Evolutionary conservation across 768 basidiomycete genomes (phyloP).

Genomic region (Pleurotus citrinopileatus): DNA sequence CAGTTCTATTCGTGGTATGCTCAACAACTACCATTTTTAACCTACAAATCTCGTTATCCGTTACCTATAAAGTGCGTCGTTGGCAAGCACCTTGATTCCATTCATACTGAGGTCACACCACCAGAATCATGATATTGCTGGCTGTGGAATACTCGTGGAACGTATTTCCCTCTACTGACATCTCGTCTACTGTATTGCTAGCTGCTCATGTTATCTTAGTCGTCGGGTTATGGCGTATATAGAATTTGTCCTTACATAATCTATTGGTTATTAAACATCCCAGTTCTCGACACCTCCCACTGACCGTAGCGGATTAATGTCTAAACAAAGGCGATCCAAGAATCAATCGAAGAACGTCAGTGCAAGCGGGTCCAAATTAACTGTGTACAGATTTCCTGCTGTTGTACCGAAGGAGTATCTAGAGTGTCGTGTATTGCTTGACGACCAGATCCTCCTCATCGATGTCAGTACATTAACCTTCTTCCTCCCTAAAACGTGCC

Average conservation of each 20-base stretch:
- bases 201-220: slow-evolving; percentile 50
- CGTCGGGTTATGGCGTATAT: slow-evolving; percentile 40
- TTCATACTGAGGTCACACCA: slow-evolving; percentile 9
- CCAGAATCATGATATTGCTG: slow-evolving; percentile 57
- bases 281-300: background rate
- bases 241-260: background rate
- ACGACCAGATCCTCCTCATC: slow-evolving; percentile 64
- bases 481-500: slow-evolving; percentile 8
- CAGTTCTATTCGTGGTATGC: slow-evolving; percentile 99
- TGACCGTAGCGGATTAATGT: background rate
- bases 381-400: slow-evolving; percentile 36
- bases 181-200: slow-evolving; percentile 60
- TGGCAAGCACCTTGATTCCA: background rate
- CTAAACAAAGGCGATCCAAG: slow-evolving; percentile 2
- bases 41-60: slow-evolving; percentile 72
- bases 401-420: slow-evolving; percentile 43
- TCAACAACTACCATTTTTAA: slow-evolving; percentile 81
- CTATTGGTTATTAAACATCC: background rate
- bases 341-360: background rate
- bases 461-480: slow-evolving; percentile 37
- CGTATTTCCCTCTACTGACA: slow-evolving; percentile 72
- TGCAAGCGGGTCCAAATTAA: background rate
- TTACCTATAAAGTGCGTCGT: slow-evolving; percentile 53
- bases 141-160: slow-evolving; percentile 88
- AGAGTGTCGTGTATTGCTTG: slow-evolving; percentile 44